Evolutionary conservation across 176 grass and related monocot species (phyloP).

Genomic region (Lolium perenne): DNA sequence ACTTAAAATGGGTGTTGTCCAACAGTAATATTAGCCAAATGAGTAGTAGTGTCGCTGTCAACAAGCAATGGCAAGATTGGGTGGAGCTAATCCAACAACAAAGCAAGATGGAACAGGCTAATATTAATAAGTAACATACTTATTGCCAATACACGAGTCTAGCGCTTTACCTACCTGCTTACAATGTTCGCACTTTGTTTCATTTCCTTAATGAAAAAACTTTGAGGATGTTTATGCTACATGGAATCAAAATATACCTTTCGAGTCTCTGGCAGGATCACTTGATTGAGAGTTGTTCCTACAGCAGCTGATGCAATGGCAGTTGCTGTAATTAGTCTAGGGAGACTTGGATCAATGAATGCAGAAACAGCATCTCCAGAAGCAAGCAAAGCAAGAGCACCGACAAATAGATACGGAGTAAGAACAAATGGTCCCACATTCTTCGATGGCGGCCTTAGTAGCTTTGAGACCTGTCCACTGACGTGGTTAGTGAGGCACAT

Average conservation of each 20-base stretch:
- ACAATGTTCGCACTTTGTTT: background rate
- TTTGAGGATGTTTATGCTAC: background rate
- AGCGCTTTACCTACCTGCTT: background rate
- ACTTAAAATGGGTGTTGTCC: background rate
- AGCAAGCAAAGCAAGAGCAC: conserved; percentile 77
- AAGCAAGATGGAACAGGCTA: conserved; percentile 13
- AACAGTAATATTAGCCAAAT: conserved; percentile 21
- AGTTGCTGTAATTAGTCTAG: conserved; percentile 80
- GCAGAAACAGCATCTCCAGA: conserved; percentile 75
- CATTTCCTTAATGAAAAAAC: conserved; percentile 23
- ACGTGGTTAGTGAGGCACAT: conserved; percentile 89
- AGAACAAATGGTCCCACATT: conserved; percentile 56
- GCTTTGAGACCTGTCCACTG: conserved; percentile 70
- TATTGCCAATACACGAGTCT: background rate
- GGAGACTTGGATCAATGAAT: conserved; percentile 80
- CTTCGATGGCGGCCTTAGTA: conserved; percentile 77
- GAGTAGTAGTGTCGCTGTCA: background rate
- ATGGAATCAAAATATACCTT: conserved; percentile 53
- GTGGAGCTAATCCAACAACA: background rate
- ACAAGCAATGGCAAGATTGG: background rate
- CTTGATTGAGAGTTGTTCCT: conserved; percentile 67
- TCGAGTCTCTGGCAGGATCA: conserved; percentile 72
- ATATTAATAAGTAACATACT: conserved; percentile 17
- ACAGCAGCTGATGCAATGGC: conserved; percentile 66
- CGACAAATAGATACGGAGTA: conserved; percentile 65